phyloP scores from a whole-genome alignment of 495 filamentous ascomycete species.

The Endocarpon pusillum region DNA sequence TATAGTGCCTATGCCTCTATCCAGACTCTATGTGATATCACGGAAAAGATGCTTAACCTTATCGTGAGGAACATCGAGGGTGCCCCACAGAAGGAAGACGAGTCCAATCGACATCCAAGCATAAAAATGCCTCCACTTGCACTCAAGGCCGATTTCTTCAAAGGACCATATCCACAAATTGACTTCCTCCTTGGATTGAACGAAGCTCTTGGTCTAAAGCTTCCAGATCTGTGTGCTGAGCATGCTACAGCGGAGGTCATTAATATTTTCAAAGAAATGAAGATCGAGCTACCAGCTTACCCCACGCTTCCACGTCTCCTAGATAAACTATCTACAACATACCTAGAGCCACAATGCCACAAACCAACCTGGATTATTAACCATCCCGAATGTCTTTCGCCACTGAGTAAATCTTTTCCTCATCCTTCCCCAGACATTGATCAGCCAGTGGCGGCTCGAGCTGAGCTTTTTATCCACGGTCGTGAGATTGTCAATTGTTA shows the following conservation, averaged over 20 bases:
- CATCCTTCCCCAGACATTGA: constrained; percentile 34
- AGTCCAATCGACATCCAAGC: too few relatives aligned
- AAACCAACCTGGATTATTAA: constrained; percentile 78
- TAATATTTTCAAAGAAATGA: constrained; percentile 36
- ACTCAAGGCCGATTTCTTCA: constrained; percentile 33
- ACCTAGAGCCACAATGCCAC: constrained; percentile 55
- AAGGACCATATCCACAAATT: constrained; percentile 47
- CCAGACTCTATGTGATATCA: constrained; percentile 54
- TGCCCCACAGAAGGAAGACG: constrained; percentile 30
- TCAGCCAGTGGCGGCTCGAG: constrained; percentile 62
- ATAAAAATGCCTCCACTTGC: too few relatives aligned
- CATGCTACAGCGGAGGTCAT: constrained; percentile 28
- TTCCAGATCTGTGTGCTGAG: constrained; percentile 48
- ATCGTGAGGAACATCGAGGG: constrained; percentile 26
- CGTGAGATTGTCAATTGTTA: constrained; percentile 85
- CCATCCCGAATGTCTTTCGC: constrained; percentile 81
- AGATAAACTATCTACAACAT: constrained; percentile 59
- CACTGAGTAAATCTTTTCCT: constrained; percentile 71
- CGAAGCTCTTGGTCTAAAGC: constrained; percentile 35
- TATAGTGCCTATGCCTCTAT: constrained; percentile 75
- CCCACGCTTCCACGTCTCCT: constrained; percentile 64
- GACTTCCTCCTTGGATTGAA: constrained; percentile 76
- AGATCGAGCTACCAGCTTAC: constrained; percentile 30
- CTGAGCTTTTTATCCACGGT: constrained; percentile 71
- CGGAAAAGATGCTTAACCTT: constrained; percentile 29